A percentile compares a stretch with the other conserved stretches of the same genome.
phyloP scores from a whole-genome alignment of 257 asterid genomes.

The Buddleja alternifolia region DNA sequence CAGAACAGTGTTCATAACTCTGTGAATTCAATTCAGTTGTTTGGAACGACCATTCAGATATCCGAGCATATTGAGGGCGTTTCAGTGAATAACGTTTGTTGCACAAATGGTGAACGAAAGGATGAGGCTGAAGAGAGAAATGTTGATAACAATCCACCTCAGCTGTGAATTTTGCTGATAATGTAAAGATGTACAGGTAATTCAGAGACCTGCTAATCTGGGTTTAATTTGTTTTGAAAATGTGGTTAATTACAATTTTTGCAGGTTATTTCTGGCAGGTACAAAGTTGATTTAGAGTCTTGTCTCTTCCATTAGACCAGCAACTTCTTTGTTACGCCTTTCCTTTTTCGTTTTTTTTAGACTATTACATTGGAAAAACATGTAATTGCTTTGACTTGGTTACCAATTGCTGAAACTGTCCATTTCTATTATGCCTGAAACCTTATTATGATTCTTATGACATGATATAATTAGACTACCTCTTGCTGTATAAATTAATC shows the following conservation, averaged over 20 bases:
- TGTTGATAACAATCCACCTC: neutral
- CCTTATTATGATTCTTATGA: no score
- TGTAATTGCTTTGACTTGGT: no score
- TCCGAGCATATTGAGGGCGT: constrained; percentile 12
- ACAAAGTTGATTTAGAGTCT: neutral
- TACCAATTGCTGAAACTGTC: no score
- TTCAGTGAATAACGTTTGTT: neutral
- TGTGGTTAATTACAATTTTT: neutral
- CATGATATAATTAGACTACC: no score
- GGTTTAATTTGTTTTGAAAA: neutral
- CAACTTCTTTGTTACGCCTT: neutral
- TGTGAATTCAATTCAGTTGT: constrained; percentile 37
- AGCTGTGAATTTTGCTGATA: constrained; percentile 6
- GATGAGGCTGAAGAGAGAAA: neutral
- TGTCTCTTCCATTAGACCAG: neutral
- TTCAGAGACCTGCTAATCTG: neutral
- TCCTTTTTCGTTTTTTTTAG: no score
- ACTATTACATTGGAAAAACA: no score
- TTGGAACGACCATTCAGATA: constrained; percentile 44
- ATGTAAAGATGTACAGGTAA: constrained; percentile 23
- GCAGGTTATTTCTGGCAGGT: neutral
- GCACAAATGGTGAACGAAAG: neutral
- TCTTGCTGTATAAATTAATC: no score
- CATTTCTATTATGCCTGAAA: no score
- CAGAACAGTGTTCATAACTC: constrained; percentile 34